These are phyloP conservation scores for Plenodomus biglobosus DNA, from an alignment of 2,329 filamentous ascomycete species.

Conservation along the genomic window DNA sequence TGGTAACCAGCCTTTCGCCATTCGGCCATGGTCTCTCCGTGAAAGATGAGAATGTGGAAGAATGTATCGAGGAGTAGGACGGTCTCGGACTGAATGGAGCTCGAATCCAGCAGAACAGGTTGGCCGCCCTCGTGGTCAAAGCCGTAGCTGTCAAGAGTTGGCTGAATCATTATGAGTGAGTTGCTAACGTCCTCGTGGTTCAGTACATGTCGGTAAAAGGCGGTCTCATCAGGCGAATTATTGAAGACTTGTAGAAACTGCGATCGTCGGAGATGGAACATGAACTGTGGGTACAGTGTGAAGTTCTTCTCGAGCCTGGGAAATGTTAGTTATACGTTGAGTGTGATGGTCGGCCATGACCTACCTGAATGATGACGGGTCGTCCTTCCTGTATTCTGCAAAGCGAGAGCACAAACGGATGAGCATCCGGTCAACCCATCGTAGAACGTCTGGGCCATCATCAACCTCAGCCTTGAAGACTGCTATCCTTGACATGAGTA, in stretches of 20 bases:
- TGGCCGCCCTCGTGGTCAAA: constrained; percentile 92
- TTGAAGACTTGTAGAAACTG: constrained; percentile 99
- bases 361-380: constrained; percentile 83
- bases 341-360: constrained; percentile 49
- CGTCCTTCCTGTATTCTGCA: constrained; percentile 96
- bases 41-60: constrained; percentile 99
- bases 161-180: constrained; percentile 98
- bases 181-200: constrained; percentile 98
- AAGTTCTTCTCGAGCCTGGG: constrained; percentile 83
- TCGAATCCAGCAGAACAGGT: constrained; percentile 93
- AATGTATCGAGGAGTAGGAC: constrained; percentile 95
- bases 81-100: constrained; percentile 91
- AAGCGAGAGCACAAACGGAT: constrained; percentile 95
- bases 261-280: constrained; percentile 97
- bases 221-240: constrained; percentile 97
- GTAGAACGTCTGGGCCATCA: constrained; percentile 94
- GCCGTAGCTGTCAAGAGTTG: constrained; percentile 94
- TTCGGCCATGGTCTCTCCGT: constrained; percentile 95
- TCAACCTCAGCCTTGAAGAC: constrained; percentile 99
- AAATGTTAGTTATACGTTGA: constrained; percentile 62
- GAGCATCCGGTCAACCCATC: constrained; percentile 98
- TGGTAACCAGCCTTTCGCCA: constrained; percentile 99
- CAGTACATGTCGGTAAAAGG: constrained; percentile 96
- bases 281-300: constrained; percentile 97
- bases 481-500: constrained; percentile 98